A percentile compares a stretch with the other conserved stretches of the same genome.
Conservation (phyloP, 306 rosid species). For the Purshia tridentata region DNA sequence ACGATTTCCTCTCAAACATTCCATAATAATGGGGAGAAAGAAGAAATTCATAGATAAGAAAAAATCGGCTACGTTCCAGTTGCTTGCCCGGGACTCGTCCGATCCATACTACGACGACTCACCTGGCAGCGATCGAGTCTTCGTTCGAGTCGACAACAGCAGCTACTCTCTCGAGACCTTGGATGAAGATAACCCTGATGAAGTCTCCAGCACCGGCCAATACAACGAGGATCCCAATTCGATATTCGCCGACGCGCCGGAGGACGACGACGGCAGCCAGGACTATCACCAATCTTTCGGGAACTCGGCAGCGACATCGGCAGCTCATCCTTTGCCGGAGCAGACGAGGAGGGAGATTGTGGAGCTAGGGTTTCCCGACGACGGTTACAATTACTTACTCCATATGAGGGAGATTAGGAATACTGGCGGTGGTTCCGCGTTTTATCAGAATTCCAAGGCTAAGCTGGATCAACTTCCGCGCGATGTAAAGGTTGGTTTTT, state of each 20-base stretch:
- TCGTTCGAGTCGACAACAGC: conserved; percentile 73
- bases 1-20: neutral
- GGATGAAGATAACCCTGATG: conserved; percentile 23
- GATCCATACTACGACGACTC: conserved; percentile 58
- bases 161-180: conserved; percentile 31
- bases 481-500: conserved; percentile 64
- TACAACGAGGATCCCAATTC: conserved; percentile 32
- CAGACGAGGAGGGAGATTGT: conserved; percentile 65
- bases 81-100: conserved; percentile 72
- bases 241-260: conserved; percentile 59
- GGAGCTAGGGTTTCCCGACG: conserved; percentile 86
- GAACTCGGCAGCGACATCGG: neutral
- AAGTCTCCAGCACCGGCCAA: conserved; percentile 18
- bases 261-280: conserved; percentile 35
- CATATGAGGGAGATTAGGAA: conserved; percentile 81
- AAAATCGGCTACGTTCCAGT: conserved; percentile 65
- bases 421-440: conserved; percentile 73
- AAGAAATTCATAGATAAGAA: conserved; percentile 85
- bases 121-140: conserved; percentile 68
- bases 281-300: conserved; percentile 19
- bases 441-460: conserved; percentile 68
- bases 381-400: conserved; percentile 78
- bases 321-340: conserved; percentile 44
- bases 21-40: conserved; percentile 42
- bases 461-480: conserved; percentile 55